These are phyloP conservation scores for Aureobasidium vineae DNA, from an alignment of 2,329 filamentous ascomycete species.

Conservation along the genomic window DNA sequence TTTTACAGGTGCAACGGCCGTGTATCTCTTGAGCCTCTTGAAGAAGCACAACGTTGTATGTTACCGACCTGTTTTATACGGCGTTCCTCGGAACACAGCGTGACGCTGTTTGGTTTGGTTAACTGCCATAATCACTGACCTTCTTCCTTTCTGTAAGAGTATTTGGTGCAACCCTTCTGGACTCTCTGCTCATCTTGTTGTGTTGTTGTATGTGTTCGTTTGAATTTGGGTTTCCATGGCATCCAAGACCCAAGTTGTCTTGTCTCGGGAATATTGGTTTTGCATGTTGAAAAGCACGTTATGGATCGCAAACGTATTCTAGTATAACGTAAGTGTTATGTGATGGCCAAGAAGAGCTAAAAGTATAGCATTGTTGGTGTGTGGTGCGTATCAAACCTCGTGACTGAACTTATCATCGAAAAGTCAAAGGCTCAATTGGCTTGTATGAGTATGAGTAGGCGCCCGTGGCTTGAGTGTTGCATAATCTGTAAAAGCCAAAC, in stretches of 20 bases:
- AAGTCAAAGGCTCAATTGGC: not conserved
- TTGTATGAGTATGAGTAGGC: not conserved
- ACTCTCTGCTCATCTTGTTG: not conserved
- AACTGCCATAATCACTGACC: too few relatives aligned
- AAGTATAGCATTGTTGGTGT: not conserved
- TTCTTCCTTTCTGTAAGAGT: not conserved
- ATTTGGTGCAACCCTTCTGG: too few relatives aligned
- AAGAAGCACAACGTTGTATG: not conserved
- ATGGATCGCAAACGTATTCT: not conserved
- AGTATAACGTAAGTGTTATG: not conserved
- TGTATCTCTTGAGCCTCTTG: not conserved
- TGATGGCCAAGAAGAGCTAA: not conserved
- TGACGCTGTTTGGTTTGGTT: not conserved
- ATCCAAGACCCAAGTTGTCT: too few relatives aligned
- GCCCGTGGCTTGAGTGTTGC: not conserved
- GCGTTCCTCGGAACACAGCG: not conserved
- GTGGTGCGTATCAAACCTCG: not conserved
- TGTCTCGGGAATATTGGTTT: not conserved
- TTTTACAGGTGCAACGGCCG: slow-evolving; percentile 4
- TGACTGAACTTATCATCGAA: not conserved
- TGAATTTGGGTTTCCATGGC: not conserved
- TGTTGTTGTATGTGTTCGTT: not conserved
- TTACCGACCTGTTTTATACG: not conserved
- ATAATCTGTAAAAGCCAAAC: not conserved
- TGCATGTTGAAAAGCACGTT: not conserved